Conservation (phyloP, 2,329 filamentous ascomycete species). For the Paecilomyces sp. region DNA sequence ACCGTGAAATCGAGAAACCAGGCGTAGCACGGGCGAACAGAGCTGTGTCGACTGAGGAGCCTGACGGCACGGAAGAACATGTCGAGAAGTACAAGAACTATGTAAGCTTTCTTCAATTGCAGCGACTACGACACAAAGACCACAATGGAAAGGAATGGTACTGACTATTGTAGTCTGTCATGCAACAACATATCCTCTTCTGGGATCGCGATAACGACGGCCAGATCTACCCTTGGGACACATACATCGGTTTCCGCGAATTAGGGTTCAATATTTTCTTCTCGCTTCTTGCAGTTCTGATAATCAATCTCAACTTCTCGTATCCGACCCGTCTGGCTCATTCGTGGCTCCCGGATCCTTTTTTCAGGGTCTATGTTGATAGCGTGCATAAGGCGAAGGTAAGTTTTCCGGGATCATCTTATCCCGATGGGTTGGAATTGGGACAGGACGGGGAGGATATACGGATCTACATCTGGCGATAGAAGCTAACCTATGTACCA, state of each 20-base stretch:
- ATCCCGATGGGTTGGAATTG: no score
- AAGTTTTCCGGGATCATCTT: not conserved
- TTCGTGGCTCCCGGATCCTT: conserved; percentile 29
- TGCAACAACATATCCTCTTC: conserved; percentile 38
- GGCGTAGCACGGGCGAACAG: not conserved
- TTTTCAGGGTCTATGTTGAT: conserved; percentile 31
- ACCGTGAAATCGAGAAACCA: not conserved
- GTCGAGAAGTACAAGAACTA: not conserved
- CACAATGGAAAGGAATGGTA: not conserved
- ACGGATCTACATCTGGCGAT: not conserved
- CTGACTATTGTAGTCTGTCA: conserved; percentile 15
- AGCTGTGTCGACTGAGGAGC: not conserved
- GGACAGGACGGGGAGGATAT: no score
- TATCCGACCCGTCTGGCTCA: conserved; percentile 36
- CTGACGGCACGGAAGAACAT: not conserved
- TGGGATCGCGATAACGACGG: conserved; percentile 38
- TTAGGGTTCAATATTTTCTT: conserved; percentile 36
- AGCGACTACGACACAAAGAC: not conserved
- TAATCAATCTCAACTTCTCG: conserved; percentile 38
- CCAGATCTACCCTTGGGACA: conserved; percentile 33
- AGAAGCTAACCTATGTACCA: not conserved
- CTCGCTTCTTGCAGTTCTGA: conserved; percentile 30
- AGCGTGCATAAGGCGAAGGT: conserved; percentile 38
- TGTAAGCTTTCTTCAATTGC: not conserved
- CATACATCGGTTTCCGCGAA: conserved; percentile 32